A percentile compares a stretch with the other conserved stretches of the same genome.
Evolutionary conservation across 768 basidiomycete species (phyloP).

Genomic region (Tylopilus subfusipes): DNA sequence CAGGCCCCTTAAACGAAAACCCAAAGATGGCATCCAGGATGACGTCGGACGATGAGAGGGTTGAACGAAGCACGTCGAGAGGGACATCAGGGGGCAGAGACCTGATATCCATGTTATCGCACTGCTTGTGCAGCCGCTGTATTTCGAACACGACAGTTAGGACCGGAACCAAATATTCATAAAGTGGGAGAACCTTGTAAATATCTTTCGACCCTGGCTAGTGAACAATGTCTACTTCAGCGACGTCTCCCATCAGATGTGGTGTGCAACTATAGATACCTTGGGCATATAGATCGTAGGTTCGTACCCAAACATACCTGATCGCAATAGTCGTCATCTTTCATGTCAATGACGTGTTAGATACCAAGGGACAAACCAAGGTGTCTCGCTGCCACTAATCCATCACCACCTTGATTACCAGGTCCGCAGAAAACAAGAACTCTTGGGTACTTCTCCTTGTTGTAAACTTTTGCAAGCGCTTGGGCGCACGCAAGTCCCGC

Average conservation of each 20-base stretch:
- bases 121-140: constrained; percentile 81
- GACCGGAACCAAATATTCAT: not conserved
- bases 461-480: constrained; percentile 74
- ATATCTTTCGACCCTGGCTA: constrained; percentile 92
- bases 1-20: constrained; percentile 92
- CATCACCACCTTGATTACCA: constrained; percentile 97
- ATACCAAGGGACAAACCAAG: constrained; percentile 51
- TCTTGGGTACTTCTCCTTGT: constrained; percentile 58
- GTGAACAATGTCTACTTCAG: not conserved
- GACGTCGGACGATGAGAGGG: constrained; percentile 65
- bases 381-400: constrained; percentile 93
- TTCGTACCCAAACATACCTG: constrained; percentile 89
- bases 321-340: not conserved
- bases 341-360: not conserved
- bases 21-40: constrained; percentile 97
- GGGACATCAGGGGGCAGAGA: constrained; percentile 55
- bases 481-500: constrained; percentile 95
- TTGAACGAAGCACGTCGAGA: constrained; percentile 42
- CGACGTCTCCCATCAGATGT: not conserved
- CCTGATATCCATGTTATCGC: constrained; percentile 82
- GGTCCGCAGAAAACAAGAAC: constrained; percentile 97
- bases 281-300: constrained; percentile 94
- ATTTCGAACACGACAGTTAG: not conserved
- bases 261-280: constrained; percentile 37
- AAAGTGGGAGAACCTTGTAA: constrained; percentile 56